phyloP scores from a whole-genome alignment of 148 eudicot genomes.

The Vaccinium darrowii region DNA sequence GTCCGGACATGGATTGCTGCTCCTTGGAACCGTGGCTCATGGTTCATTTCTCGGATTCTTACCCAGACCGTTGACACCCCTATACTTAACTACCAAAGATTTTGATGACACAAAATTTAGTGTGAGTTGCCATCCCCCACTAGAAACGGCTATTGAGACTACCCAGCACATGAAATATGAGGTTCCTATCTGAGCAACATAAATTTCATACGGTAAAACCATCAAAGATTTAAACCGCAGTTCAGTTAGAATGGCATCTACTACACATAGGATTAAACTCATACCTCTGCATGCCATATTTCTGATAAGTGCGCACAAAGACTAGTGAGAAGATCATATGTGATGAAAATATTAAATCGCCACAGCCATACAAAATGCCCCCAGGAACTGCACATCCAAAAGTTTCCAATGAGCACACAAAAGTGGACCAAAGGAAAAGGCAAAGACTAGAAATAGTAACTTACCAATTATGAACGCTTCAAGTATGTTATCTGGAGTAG shows the following conservation, averaged over 20 bases:
- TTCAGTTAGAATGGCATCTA: not conserved
- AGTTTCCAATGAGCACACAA: not conserved
- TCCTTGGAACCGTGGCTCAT: too few species aligned
- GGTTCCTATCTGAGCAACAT: not conserved
- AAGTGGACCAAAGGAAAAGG: not conserved
- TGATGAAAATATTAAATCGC: conserved; percentile 95
- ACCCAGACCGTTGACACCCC: too few species aligned
- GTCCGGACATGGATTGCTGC: too few species aligned
- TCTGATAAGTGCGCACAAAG: conserved; percentile 90
- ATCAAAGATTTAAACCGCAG: not conserved
- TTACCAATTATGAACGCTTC: conserved; percentile 68
- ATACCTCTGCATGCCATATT: conserved; percentile 86
- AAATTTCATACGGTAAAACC: not conserved
- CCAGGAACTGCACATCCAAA: conserved; percentile 68
- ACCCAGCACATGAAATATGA: not conserved
- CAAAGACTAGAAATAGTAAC: conserved; percentile 20
- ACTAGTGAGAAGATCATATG: conserved; percentile 95
- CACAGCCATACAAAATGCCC: conserved; percentile 88
- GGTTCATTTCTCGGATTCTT: too few species aligned
- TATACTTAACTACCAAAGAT: not conserved
- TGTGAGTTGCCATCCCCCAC: too few species aligned
- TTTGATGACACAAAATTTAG: not conserved
- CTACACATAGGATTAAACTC: not conserved
- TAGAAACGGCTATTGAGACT: not conserved
- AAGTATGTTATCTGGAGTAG: conserved; percentile 52